phyloP scores from a whole-genome alignment of 2,329 filamentous ascomycete species.

The Lithohypha guttulata region DNA sequence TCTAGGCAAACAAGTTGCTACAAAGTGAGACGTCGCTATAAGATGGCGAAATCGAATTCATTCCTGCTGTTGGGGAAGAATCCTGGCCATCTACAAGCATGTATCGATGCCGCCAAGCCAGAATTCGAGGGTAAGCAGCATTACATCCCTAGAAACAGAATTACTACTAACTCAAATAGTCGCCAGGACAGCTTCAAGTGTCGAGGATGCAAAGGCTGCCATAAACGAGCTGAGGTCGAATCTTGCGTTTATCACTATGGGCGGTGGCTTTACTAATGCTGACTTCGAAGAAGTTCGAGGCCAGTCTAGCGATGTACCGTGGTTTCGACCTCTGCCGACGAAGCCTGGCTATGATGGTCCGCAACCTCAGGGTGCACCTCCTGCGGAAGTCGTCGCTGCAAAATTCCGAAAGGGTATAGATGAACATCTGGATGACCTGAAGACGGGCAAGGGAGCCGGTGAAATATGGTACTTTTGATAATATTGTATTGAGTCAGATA shows the following conservation, averaged over 20 bases:
- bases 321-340: conserved; percentile 4
- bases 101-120: conserved; percentile 1
- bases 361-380: not conserved
- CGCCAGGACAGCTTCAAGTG: not conserved
- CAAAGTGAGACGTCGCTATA: too few species aligned
- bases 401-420: conserved; percentile 3
- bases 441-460: conserved; percentile 1
- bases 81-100: conserved; percentile 6
- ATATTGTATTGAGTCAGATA: too few species aligned
- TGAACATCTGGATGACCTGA: conserved; percentile 4
- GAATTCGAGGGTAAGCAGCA: conserved; percentile 7
- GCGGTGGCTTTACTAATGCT: conserved; percentile 4
- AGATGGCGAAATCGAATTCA: not conserved
- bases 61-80: conserved; percentile 3
- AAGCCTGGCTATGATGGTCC: conserved; percentile 1
- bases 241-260: conserved; percentile 3
- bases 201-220: conserved; percentile 4
- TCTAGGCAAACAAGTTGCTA: too few species aligned
- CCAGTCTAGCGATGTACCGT: not conserved
- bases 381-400: not conserved
- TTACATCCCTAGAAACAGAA: too few species aligned
- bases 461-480: conserved; percentile 9
- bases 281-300: conserved; percentile 2
- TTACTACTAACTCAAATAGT: not conserved
- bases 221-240: not conserved